These are phyloP conservation scores for Naumovozyma baii DNA, from an alignment of 805 yeast genomes.

Conservation along the genomic window DNA sequence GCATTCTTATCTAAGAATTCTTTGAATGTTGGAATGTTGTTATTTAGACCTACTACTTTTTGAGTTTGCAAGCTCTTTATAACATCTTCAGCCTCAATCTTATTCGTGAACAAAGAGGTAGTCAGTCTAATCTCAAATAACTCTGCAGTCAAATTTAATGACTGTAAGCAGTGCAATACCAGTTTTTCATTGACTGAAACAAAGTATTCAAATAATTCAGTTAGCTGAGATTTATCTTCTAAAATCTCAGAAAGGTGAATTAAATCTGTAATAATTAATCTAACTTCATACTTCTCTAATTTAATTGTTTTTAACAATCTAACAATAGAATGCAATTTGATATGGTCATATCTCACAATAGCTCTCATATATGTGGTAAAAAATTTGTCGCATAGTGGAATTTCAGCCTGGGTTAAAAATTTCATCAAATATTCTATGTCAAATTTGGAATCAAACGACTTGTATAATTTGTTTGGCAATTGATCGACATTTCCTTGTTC, in stretches of 20 bases:
- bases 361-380: constrained; percentile 38
- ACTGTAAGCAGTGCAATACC: constrained; percentile 33
- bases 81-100: constrained; percentile 23
- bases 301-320: constrained; percentile 28
- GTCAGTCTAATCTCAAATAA: constrained; percentile 57
- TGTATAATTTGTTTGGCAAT: constrained; percentile 32
- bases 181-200: constrained; percentile 31
- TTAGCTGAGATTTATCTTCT: constrained; percentile 32
- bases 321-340: constrained; percentile 30
- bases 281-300: constrained; percentile 32
- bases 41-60: constrained; percentile 18
- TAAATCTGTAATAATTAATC: constrained; percentile 32
- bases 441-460: constrained; percentile 23
- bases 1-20: constrained; percentile 27
- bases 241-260: constrained; percentile 31
- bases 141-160: constrained; percentile 33
- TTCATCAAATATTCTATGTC: constrained; percentile 12
- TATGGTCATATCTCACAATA: constrained; percentile 35
- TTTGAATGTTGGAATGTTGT: constrained; percentile 20
- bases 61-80: constrained; percentile 25
- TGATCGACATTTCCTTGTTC: constrained; percentile 35
- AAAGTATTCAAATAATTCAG: constrained; percentile 34
- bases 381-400: constrained; percentile 31
- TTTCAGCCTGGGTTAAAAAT: constrained; percentile 20
- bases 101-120: constrained; percentile 40